Evolutionary conservation across 192 early-diverging fungal species (phyloP).

Genomic region (Backusella circina): DNA sequence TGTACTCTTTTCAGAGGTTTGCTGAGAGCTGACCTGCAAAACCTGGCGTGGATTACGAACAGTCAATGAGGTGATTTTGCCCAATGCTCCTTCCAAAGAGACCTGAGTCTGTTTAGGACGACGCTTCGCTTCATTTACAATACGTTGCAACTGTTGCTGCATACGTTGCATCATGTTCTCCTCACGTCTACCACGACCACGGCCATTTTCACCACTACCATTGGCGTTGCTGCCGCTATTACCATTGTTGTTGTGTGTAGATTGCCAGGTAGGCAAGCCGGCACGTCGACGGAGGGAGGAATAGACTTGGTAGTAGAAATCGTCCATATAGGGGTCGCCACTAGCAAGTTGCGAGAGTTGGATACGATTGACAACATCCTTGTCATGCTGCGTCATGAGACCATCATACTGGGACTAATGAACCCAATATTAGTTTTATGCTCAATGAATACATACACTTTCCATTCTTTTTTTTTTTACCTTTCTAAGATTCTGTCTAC

Average conservation of each 20-base stretch:
- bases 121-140: slow-evolving; percentile 89
- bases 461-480: slow-evolving; percentile 4
- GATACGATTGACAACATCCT: slow-evolving; percentile 90
- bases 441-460: not conserved
- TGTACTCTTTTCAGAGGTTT: not conserved
- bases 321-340: slow-evolving; percentile 89
- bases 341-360: slow-evolving; percentile 94
- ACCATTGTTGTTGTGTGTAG: slow-evolving; percentile 22
- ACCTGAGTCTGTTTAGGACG: slow-evolving; percentile 85
- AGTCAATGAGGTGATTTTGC: slow-evolving; percentile 89
- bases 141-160: slow-evolving; percentile 95
- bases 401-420: slow-evolving; percentile 77
- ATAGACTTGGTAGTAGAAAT: slow-evolving; percentile 96
- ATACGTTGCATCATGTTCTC: slow-evolving; percentile 65
- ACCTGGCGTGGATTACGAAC: slow-evolving; percentile 87
- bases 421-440: not conserved
- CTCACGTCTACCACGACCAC: slow-evolving; percentile 41
- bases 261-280: slow-evolving; percentile 32
- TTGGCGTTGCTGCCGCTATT: too few species aligned
- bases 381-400: slow-evolving; percentile 92
- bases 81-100: slow-evolving; percentile 90
- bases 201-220: slow-evolving; percentile 25
- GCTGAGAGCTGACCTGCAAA: slow-evolving; percentile 57
- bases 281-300: slow-evolving; percentile 61
- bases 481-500: slow-evolving; percentile 31